These are phyloP conservation scores for Phytophthora pluvialis DNA, from an alignment of 352 stramenopile species.

Conservation along the genomic window DNA sequence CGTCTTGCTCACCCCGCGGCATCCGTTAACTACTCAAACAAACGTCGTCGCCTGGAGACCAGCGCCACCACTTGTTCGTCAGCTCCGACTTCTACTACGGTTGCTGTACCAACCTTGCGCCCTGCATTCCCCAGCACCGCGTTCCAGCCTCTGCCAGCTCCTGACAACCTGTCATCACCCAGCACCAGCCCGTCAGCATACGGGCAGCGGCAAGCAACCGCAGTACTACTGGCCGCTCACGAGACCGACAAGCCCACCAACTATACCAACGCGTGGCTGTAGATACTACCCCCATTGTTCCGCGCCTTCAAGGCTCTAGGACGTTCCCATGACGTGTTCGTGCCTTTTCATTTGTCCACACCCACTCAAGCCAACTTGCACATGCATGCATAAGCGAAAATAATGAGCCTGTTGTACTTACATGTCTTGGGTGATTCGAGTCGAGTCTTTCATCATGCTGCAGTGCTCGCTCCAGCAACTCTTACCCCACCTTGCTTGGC, in stretches of 20 bases:
- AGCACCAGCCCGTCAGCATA: slow-evolving; percentile 15
- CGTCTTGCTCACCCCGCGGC: slow-evolving; percentile 9
- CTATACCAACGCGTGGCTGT: slow-evolving; percentile 35
- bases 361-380: slow-evolving; percentile 20
- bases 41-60: slow-evolving; percentile 28
- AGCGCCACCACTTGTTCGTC: background rate
- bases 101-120: slow-evolving; percentile 10
- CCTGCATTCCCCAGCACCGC: background rate
- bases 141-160: slow-evolving; percentile 26
- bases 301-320: slow-evolving; percentile 14
- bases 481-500: slow-evolving; percentile 61
- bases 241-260: slow-evolving; percentile 20
- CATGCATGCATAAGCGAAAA: slow-evolving; percentile 28
- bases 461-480: slow-evolving; percentile 21
- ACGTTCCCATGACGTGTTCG: slow-evolving; percentile 20
- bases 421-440: slow-evolving; percentile 1
- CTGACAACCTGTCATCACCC: slow-evolving; percentile 26
- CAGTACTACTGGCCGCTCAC: slow-evolving; percentile 28
- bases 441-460: slow-evolving; percentile 28
- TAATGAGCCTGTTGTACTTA: slow-evolving; percentile 40
- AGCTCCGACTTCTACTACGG: slow-evolving; percentile 6
- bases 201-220: slow-evolving; percentile 1
- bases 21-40: slow-evolving; percentile 33
- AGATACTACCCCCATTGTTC: slow-evolving; percentile 18
- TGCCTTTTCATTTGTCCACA: slow-evolving; percentile 12